Base-by-base conservation (phyloP, 1,139 yeast species). In the Pichia sp. region DNA sequence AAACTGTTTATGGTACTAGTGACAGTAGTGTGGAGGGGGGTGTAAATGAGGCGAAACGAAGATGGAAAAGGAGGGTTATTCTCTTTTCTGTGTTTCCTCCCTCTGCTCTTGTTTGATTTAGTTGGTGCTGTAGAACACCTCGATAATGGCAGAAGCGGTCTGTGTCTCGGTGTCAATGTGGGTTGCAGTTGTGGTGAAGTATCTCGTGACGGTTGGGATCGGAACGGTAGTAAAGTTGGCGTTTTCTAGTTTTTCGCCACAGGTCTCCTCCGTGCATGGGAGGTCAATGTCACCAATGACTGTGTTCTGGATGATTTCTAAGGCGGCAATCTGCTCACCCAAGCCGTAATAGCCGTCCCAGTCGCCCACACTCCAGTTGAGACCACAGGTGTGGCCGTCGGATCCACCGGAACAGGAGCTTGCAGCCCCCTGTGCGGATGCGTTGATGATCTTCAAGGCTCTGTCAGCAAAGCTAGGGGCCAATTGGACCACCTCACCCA, bases 331-430 rank as follows among this genome's bases (percentile, higher is more conserved):
- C 68, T 91, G 97, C 69, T 91, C 97, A 58, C 98, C 98, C 41
- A 91, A 75, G 13, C 98, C 98, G 60, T 79, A 90, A 48, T 61
- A 65, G 2, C 84, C 86, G 68, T 91, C 98, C 86, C 90, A 91
- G 12, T 78, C 78, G 47, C 70, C 74, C 19, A 69, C 62, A 43
- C 78, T 70, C 98, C 98, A 91, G 64, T 85, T 77, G 53, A 81
- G 66, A 44, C 97, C 97, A 73, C 98, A 91, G 0, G 97, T 90
- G 62, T 85, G 86, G n/a, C 91, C 91, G 71, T 90, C 96, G 2
- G 70, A 56, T 65, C 97, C 97, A 62, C 97, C 97, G 1, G 82
- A 72, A 69, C 98, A 91, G 0, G 95, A 79, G 40, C 71, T 71
- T 1, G 96, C 95, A 0, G 96, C 97, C 13, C 85, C 96, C 23